Evolutionary conservation across 441 rosid species (phyloP).

Genomic region (Pelargonium cotyledonis): DNA sequence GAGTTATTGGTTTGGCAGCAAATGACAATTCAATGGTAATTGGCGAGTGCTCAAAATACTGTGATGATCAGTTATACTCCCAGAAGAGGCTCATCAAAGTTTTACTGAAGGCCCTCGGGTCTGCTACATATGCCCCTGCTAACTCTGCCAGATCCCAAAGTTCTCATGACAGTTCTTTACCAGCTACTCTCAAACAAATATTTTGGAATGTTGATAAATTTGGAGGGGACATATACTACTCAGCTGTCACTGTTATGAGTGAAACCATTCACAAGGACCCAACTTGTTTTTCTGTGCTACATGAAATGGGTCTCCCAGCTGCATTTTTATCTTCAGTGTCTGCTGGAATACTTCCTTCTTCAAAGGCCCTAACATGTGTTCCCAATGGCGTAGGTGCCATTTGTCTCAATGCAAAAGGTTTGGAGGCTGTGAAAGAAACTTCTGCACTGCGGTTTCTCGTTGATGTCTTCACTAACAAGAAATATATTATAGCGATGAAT

Average conservation of each 20-base stretch:
- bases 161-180: constrained; percentile 72
- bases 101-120: constrained; percentile 89
- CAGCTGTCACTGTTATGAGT: constrained; percentile 98
- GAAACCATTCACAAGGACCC: constrained; percentile 98
- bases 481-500: constrained; percentile 85
- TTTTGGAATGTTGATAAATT: constrained; percentile 73
- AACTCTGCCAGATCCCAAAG: constrained; percentile 59
- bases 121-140: constrained; percentile 88
- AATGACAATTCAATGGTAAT: constrained; percentile 48
- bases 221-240: constrained; percentile 90
- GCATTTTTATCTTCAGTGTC: constrained; percentile 89
- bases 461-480: constrained; percentile 78
- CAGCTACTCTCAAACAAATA: constrained; percentile 75
- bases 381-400: constrained; percentile 96
- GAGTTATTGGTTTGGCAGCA: constrained; percentile 53
- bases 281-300: constrained; percentile 67
- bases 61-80: constrained; percentile 52
- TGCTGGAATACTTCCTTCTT: constrained; percentile 81
- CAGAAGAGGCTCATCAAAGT: constrained; percentile 96
- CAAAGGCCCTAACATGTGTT: constrained; percentile 91
- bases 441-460: constrained; percentile 77
- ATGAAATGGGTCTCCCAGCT: constrained; percentile 88
- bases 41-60: constrained; percentile 55
- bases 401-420: constrained; percentile 88
- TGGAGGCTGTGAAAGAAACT: constrained; percentile 89